Evolutionary conservation across 371 early-diverging fungal species (phyloP), one percentile per base, ranked within the genome.

Genomic region (Zychaea mexicana): DNA sequence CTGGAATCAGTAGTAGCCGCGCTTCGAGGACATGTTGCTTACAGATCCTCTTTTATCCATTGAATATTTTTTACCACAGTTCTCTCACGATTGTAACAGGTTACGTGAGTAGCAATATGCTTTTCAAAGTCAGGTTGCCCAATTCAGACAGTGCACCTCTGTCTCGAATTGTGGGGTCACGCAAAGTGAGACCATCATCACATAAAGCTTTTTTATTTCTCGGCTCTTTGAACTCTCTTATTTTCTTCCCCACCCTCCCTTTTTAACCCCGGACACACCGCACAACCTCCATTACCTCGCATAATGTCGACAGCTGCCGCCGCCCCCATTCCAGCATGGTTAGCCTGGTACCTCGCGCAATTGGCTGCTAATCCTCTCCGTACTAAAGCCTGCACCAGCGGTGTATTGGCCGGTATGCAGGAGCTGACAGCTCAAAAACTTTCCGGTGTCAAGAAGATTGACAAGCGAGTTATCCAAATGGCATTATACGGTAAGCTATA

Each of bases 301-400:
- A n/a, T n/a, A 30, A 65, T 52, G 59, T 38, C 59, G 30, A 45
- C 64, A 33, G 39, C 64, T 15, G 64, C 65, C 27, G 27, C 58
- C 33, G 49, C 60, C 45, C 30, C 57, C 9, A 66, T 65, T 59
- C 69, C 57, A 10, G 28, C 61, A 13, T 77, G 90, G 58, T 77
- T 91, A 72, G 71, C 82, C 1, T 80, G 85, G 68, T 92, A 92
- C 71, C 76, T 91, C 36, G 53, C 84, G 4, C 72, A 84, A 60
- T 82, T 92, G 42, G 82, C 82, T 22, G 72, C 83, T 36, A 72
- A 87, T 42, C 94, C 94, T 33, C 78, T 94, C 31, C 80, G 81
- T 31, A 92, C 93, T 60, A 94, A 94, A 78, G 89, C 93, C n/a
- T 72, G 84, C 66, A 94, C 93, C 22, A 81, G 90, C 15, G 92